Percentiles rank a stretch among this genome's conserved stretches.
Evolutionary conservation across 2,329 filamentous ascomycete species (phyloP).

Genomic region (Aspergillus hortae): DNA sequence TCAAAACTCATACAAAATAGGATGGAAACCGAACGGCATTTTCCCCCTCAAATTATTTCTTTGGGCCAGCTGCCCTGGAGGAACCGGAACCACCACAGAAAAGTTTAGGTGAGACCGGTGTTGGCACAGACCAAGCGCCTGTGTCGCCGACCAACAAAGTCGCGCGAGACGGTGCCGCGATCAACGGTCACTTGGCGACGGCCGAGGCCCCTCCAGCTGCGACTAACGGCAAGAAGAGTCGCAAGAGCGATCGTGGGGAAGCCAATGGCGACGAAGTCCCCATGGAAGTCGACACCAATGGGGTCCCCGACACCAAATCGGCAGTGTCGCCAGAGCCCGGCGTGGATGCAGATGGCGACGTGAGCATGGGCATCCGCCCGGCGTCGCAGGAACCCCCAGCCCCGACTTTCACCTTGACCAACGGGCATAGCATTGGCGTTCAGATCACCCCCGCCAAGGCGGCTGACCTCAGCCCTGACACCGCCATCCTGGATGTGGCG

Average conservation of each 20-base stretch:
- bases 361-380: slow-evolving; percentile 35
- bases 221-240: slow-evolving; percentile 30
- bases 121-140: slow-evolving; percentile 28
- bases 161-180: slow-evolving; percentile 29
- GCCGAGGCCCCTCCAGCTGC: slow-evolving; percentile 25
- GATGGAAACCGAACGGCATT: slow-evolving; percentile 35
- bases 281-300: slow-evolving; percentile 43
- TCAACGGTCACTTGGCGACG: slow-evolving; percentile 34
- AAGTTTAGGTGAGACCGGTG: slow-evolving; percentile 25
- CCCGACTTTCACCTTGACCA: slow-evolving; percentile 38
- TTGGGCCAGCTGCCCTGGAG: slow-evolving; percentile 43
- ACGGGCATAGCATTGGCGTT: slow-evolving; percentile 44
- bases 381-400: slow-evolving; percentile 25
- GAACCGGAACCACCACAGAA: slow-evolving; percentile 27
- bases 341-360: slow-evolving; percentile 44
- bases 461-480: slow-evolving; percentile 43
- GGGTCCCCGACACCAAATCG: slow-evolving; percentile 17
- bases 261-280: slow-evolving; percentile 31
- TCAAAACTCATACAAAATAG: slow-evolving; percentile 19
- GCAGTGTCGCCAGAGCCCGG: slow-evolving; percentile 8
- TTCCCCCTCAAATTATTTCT: slow-evolving; percentile 43
- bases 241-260: slow-evolving; percentile 29
- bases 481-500: slow-evolving; percentile 39
- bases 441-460: slow-evolving; percentile 49
- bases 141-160: slow-evolving; percentile 31